These are phyloP conservation scores for Ottelia alismoides DNA, from an alignment of 106 monocot genomes.

Conservation along the genomic window DNA sequence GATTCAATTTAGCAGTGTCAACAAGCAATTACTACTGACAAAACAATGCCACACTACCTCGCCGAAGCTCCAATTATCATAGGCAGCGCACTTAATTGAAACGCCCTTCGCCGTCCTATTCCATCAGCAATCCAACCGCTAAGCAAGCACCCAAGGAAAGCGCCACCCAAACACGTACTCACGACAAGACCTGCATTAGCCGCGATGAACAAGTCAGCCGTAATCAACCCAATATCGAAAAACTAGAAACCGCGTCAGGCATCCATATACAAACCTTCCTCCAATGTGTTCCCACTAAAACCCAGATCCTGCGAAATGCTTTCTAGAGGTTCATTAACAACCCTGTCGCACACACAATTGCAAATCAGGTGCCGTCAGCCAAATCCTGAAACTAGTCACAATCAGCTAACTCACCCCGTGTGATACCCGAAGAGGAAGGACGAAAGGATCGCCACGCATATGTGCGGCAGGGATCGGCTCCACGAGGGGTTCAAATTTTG, in stretches of 20 bases:
- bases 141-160: conserved; percentile 76
- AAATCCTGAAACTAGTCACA: neutral
- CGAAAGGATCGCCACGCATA: conserved; percentile 65
- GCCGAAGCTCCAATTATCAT: conserved; percentile 76
- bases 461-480: conserved; percentile 72
- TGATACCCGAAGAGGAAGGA: conserved; percentile 97
- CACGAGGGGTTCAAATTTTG: conserved; percentile 43
- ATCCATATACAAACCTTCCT: conserved; percentile 43
- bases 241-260: neutral
- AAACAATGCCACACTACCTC: no score
- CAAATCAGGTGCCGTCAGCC: neutral
- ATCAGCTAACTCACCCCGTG: conserved; percentile 30
- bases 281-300: conserved; percentile 72
- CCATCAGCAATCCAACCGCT: conserved; percentile 91
- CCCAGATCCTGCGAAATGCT: conserved; percentile 86
- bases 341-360: conserved; percentile 21
- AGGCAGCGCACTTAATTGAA: conserved; percentile 85
- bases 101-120: conserved; percentile 70
- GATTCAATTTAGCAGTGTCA: no score
- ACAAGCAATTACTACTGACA: no score
- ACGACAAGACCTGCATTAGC: conserved; percentile 89
- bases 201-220: no score
- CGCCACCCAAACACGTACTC: conserved; percentile 86
- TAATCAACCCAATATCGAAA: neutral
- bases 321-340: conserved; percentile 93